A percentile compares a stretch with the other conserved stretches of the same genome.
These are phyloP conservation scores for Brettanomyces anomalus DNA, from an alignment of 805 yeast species.

Conservation along the genomic window DNA sequence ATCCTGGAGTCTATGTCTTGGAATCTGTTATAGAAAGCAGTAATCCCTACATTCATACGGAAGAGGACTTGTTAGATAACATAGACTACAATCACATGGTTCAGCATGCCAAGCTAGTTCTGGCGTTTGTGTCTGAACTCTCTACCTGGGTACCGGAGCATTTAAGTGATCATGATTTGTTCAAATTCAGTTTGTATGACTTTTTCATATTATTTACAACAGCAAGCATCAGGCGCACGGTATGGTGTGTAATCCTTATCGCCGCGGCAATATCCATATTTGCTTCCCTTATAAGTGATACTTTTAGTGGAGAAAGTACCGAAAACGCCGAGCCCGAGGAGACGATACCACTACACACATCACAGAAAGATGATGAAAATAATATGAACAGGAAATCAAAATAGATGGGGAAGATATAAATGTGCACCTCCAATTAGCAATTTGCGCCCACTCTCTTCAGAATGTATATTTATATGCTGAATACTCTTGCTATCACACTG, in stretches of 20 bases:
- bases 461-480: too few species aligned
- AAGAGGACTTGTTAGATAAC: constrained; percentile 72
- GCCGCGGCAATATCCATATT: background rate
- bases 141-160: background rate
- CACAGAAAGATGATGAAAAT: background rate
- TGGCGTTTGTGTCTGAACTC: constrained; percentile 69
- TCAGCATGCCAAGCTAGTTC: constrained; percentile 70
- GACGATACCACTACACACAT: background rate
- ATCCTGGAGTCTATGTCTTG: constrained; percentile 73
- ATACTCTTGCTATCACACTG: too few species aligned
- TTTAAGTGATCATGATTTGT: background rate
- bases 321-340: background rate
- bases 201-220: constrained; percentile 6
- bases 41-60: constrained; percentile 67
- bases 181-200: constrained; percentile 7
- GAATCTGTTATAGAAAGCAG: constrained; percentile 63
- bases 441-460: too few species aligned
- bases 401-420: too few species aligned
- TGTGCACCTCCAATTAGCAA: too few species aligned
- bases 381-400: background rate
- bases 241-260: background rate
- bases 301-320: background rate
- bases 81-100: constrained; percentile 70
- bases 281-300: background rate
- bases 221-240: constrained; percentile 10